phyloP scores from a whole-genome alignment of 768 basidiomycete species.

The Candolleomyces eurysporus region DNA sequence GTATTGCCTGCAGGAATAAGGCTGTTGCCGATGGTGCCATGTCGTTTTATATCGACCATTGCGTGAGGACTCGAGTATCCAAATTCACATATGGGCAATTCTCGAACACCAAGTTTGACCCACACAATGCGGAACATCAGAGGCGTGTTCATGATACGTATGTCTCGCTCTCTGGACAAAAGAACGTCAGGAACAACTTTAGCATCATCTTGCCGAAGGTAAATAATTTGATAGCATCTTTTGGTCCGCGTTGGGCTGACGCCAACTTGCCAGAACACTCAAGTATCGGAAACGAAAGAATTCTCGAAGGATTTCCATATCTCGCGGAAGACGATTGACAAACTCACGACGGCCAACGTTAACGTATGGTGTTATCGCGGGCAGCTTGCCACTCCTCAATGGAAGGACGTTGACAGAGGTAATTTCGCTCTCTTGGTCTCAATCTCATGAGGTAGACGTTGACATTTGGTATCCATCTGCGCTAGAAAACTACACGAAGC shows the following conservation, averaged over 20 bases:
- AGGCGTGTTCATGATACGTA: conserved; percentile 19
- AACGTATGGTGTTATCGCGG: conserved; percentile 15
- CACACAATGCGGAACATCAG: conserved; percentile 18
- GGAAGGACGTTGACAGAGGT: conserved; percentile 14
- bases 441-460: conserved; percentile 8
- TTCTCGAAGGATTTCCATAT: conserved; percentile 15
- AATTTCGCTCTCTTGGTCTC: background rate
- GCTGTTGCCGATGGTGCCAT: conserved; percentile 31
- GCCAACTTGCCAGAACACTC: conserved; percentile 14
- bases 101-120: conserved; percentile 16
- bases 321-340: conserved; percentile 10
- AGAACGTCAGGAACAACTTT: conserved; percentile 39
- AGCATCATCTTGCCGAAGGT: conserved; percentile 44
- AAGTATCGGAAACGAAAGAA: conserved; percentile 19
- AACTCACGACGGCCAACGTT: conserved; percentile 6
- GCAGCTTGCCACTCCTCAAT: conserved; percentile 3
- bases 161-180: conserved; percentile 36
- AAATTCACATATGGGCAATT: conserved; percentile 22
- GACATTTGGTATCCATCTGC: conserved; percentile 15
- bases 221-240: background rate
- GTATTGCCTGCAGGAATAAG: conserved; percentile 22
- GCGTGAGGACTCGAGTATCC: conserved; percentile 24
- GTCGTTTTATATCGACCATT: conserved; percentile 27
- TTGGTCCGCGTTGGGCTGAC: background rate
- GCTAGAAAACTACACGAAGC: conserved; percentile 15